Evolutionary conservation across 2,329 filamentous ascomycete species (phyloP), one percentile per base, ranked within the genome.

Genomic region (Dactylellina cionopaga): DNA sequence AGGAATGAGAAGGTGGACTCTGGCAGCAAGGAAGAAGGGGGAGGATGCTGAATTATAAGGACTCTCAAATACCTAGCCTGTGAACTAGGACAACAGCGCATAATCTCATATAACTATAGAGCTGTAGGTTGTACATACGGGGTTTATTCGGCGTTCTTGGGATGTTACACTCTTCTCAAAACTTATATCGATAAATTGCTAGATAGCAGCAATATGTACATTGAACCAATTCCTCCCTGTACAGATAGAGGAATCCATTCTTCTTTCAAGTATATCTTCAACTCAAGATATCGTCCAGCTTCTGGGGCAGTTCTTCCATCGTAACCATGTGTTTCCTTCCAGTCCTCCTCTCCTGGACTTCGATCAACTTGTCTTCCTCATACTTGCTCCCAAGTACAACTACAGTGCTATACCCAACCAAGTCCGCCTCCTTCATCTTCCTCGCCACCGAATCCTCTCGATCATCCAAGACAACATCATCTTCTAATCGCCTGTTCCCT

Each of bases 351-450:
- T 92, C 94, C 78, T 96, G 92, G 27, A 96, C 86, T 79, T 96
- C 92, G 35, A 90, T 86, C n/a, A 82, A 80, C 44, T 82, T 82
- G 1, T 83, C 81, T 35, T 85, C 81, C 44, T 77, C 82, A 89
- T 90, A 96, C 2, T 83, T 83, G 74, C 86, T 89, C 0, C 94
- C 94, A 29, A 98, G 80, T 1, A 97, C 84, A 10, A 97, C 83
- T 6, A 94, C 84, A 10, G 98, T 84, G 0, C 94, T 94, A 79
- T 96, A 96, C 2, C 95, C 95, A 60, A 94, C 87, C 66, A 95
- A 79, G 80, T 98, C 93, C 0, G 94, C 95, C 81, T 99, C 95
- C 35, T 87, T 88, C 78, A 98, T 83, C 80, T 96, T 98, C 91
- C 92, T 96, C 2, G 87, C 86, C 72, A 97, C 83, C 1, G 85